Conservation (phyloP, 1,139 yeast species). For the Pichia terricola region DNA sequence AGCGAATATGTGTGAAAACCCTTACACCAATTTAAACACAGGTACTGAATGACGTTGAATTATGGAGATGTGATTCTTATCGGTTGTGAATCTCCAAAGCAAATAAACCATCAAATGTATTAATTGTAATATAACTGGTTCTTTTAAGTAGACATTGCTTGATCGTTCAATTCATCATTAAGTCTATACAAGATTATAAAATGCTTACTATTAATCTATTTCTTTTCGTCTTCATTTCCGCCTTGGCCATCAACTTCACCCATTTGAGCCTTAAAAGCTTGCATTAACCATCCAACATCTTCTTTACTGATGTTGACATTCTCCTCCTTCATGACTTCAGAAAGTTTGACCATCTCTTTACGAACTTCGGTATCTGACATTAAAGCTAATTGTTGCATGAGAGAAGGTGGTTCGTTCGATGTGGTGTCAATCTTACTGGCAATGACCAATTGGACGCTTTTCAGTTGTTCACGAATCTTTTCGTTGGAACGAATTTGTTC, state of each 20-base stretch:
- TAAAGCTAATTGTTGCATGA: slow-evolving; percentile 9
- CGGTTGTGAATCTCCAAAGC: too few relatives aligned
- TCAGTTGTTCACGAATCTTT: slow-evolving; percentile 5
- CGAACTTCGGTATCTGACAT: slow-evolving; percentile 9
- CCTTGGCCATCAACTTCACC: slow-evolving; percentile 1
- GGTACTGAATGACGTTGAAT: too few relatives aligned
- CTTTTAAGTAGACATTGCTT: too few relatives aligned
- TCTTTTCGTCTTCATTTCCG: neutral
- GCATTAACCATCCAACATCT: slow-evolving; percentile 10
- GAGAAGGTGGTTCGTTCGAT: slow-evolving; percentile 3
- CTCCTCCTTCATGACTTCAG: slow-evolving; percentile 7
- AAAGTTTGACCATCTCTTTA: slow-evolving; percentile 9
- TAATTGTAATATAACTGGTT: too few relatives aligned
- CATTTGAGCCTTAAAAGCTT: slow-evolving; percentile 9
- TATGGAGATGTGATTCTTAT: too few relatives aligned
- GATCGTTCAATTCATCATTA: too few relatives aligned
- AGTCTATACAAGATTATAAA: too few relatives aligned
- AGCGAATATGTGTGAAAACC: too few relatives aligned
- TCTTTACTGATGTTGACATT: slow-evolving; percentile 10
- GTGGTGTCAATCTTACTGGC: slow-evolving; percentile 5
- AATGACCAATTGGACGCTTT: slow-evolving; percentile 8
- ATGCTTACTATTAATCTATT: too few relatives aligned
- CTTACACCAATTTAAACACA: too few relatives aligned
- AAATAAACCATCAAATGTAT: too few relatives aligned
- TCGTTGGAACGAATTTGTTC: slow-evolving; percentile 6